Evolutionary conservation across 495 filamentous ascomycete genomes (phyloP).

Genomic region (Xylaria scruposa): DNA sequence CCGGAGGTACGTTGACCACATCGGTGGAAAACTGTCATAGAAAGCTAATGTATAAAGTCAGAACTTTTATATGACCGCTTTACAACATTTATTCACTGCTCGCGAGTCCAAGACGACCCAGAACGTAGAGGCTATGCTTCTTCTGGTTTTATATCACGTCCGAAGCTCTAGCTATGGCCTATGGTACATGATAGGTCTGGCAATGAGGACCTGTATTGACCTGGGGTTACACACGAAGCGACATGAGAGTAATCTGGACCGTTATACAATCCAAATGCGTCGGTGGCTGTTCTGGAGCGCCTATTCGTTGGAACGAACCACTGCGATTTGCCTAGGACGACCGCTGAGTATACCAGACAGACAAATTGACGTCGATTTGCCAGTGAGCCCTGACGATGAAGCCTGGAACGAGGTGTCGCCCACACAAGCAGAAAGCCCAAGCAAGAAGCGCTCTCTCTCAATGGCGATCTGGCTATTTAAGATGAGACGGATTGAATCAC

Average conservation of each 20-base stretch:
- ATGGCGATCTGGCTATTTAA: constrained; percentile 58
- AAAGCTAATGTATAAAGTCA: constrained; percentile 11
- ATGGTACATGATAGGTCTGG: constrained; percentile 64
- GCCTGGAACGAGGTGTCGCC: neutral
- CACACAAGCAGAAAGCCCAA: neutral
- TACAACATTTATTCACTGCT: constrained; percentile 59
- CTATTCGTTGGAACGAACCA: constrained; percentile 59
- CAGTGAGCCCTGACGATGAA: constrained; percentile 41
- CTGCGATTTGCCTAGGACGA: constrained; percentile 59
- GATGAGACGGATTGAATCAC: constrained; percentile 59
- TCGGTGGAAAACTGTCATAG: neutral
- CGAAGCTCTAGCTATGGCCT: constrained; percentile 60
- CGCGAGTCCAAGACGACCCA: constrained; percentile 58
- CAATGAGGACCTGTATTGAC: constrained; percentile 62
- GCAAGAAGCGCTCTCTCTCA: constrained; percentile 39
- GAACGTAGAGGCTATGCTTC: constrained; percentile 63
- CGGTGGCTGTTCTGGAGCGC: constrained; percentile 61
- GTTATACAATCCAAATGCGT: constrained; percentile 56
- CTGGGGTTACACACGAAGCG: constrained; percentile 59
- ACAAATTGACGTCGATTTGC: constrained; percentile 60
- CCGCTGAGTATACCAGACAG: constrained; percentile 60
- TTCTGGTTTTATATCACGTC: constrained; percentile 60
- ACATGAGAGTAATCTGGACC: constrained; percentile 54
- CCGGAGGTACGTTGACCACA: constrained; percentile 42
- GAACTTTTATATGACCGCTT: constrained; percentile 56